Evolutionary conservation across 2,329 filamentous ascomycete species (phyloP), one percentile per base, ranked within the genome.

Genomic region (Zasmidium cellare): DNA sequence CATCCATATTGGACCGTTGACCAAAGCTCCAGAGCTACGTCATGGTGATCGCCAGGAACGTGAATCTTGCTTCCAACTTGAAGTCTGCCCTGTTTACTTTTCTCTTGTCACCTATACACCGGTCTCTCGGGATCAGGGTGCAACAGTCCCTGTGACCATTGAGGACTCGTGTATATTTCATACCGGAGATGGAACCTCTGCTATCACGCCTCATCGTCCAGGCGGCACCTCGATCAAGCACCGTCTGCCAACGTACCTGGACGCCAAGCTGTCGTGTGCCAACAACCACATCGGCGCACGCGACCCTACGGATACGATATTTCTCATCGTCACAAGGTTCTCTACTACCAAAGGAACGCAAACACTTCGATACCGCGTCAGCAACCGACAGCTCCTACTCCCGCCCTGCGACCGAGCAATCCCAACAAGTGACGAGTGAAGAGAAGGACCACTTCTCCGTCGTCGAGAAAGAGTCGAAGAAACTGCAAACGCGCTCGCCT

Each of bases 401-500:
- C 14, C 69, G 69, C 49, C 65, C 69, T 11, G 76, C 76, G 0
- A 61, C 66, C 1, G 68, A 79, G 12, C 65, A 80, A 35, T 75
- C 76, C 56, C 74, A 80, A 41, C 71, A 78, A 53, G 71, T 81
- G 28, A 75, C 74, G 1, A 62, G 74, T 48, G 77, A 78, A 57
- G 79, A 82, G 65, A 73, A 77, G 61, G 71, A 75, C 22, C 75
- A 81, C 62, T 81, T 77, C 63, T 71, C 74, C 12, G 69, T 65
- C 51, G 69, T 73, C 44, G 71, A 80, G n/a, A 68, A 71, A 51
- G 72, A 75, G 56, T 79, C 79, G 48, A 83, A 83, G 66, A 75
- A 81, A 50, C 80, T 82, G 58, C 86, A 87, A 61, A 76, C 83
- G 50, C 78, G 83, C 51, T 81, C 85, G 31, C 87, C 87, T 65